phyloP scores from a whole-genome alignment of 768 basidiomycete species.

The Naganishia onofrii region DNA sequence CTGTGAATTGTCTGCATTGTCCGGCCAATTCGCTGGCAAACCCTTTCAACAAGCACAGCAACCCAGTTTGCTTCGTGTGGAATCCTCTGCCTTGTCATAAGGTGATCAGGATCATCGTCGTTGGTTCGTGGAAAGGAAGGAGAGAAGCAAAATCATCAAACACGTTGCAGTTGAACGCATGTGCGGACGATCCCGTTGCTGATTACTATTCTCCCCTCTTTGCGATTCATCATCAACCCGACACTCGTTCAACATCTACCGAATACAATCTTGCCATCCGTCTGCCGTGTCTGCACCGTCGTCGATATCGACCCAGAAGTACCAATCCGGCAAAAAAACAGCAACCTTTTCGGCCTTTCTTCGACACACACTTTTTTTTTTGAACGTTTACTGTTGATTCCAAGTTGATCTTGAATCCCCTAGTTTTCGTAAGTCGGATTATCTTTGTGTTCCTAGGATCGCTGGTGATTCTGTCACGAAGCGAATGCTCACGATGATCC shows the following conservation, averaged over 20 bases:
- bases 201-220: not conserved
- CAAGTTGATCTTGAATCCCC: conserved; percentile 17
- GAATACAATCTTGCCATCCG: not conserved
- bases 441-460: not conserved
- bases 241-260: conserved; percentile 3
- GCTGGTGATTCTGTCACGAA: not conserved
- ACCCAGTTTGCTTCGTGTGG: not conserved
- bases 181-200: conserved; percentile 1
- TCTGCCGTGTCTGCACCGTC: not conserved
- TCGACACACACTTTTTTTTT: not conserved
- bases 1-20: not conserved
- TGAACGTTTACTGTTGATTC: not conserved
- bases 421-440: conserved; percentile 7
- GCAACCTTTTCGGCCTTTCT: not conserved
- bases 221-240: not conserved
- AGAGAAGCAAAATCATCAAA: not conserved
- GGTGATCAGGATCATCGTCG: not conserved
- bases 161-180: too few relatives aligned
- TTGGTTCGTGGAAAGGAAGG: not conserved
- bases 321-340: not conserved
- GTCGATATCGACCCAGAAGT: not conserved
- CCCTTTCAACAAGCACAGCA: not conserved
- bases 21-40: not conserved
- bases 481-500: not conserved
- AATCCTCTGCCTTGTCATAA: not conserved